A percentile compares a stretch with the other conserved stretches of the same genome.
Conservation (phyloP, 164 flowering plant genomes). For the Magnolia kwangsiensis region DNA sequence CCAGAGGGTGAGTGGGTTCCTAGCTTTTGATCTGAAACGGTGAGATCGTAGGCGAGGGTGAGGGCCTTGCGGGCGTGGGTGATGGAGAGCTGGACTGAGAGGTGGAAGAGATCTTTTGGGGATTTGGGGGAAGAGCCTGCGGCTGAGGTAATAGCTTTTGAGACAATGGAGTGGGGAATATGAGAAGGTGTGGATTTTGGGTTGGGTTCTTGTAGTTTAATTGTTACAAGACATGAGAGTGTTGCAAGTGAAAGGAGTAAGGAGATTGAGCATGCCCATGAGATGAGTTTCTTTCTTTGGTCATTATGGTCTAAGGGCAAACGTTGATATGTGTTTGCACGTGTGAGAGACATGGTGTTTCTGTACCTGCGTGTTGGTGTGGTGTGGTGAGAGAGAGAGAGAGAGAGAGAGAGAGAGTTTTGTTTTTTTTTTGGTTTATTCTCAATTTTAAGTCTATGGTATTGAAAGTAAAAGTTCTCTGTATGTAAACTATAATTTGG, state of each 20-base stretch:
- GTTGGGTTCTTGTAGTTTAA: conserved; percentile 2
- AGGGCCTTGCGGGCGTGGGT: conserved; percentile 9
- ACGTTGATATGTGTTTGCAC: conserved; percentile 7
- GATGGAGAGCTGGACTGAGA: conserved; percentile 17
- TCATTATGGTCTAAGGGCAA: neutral
- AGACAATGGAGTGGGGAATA: neutral
- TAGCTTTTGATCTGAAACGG: neutral
- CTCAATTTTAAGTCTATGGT: too few species aligned
- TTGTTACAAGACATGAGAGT: conserved; percentile 1
- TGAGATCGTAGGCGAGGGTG: conserved; percentile 9
- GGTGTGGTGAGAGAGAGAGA: neutral
- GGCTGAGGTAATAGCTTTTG: conserved; percentile 3
- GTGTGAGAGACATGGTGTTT: neutral
- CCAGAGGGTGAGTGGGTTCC: neutral
- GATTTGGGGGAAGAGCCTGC: conserved; percentile 3
- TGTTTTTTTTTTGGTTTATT: too few species aligned
- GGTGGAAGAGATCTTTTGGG: conserved; percentile 14
- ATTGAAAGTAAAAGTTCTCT: too few species aligned
- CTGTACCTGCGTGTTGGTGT: neutral
- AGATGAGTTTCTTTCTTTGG: neutral
- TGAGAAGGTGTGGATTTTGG: conserved; percentile 1
- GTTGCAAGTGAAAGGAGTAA: conserved; percentile 5
- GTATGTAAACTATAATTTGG: too few species aligned
- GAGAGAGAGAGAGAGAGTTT: neutral
- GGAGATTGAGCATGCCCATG: conserved; percentile 6